Conservation (phyloP, 2,329 filamentous ascomycete species). For the Metarhizium sp. region DNA sequence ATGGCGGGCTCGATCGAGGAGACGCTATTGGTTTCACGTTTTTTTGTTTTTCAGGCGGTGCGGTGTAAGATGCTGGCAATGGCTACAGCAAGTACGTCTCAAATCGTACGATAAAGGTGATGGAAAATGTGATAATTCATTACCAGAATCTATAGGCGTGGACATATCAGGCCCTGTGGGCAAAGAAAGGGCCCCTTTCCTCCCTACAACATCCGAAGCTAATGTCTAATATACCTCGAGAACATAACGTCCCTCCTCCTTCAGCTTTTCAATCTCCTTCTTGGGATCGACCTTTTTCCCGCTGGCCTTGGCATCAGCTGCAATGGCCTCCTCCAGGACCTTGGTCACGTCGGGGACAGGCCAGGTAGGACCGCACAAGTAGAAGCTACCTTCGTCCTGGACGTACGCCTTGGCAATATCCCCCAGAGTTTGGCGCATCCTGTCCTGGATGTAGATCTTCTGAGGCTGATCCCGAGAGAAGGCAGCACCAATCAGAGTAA, state of each 20-base stretch:
- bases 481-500: constrained; percentile 85
- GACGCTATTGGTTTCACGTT: too few relatives aligned
- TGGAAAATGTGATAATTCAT: too few relatives aligned
- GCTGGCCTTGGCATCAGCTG: constrained; percentile 56
- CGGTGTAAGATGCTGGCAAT: too few relatives aligned
- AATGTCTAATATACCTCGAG: constrained; percentile 78
- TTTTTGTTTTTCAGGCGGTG: too few relatives aligned
- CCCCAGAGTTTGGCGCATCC: constrained; percentile 80
- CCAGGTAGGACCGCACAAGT: constrained; percentile 97
- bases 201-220: too few relatives aligned
- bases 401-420: constrained; percentile 85
- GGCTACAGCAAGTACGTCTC: too few relatives aligned
- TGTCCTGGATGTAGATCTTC: constrained; percentile 99
- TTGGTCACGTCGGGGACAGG: constrained; percentile 93
- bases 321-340: constrained; percentile 88
- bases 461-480: constrained; percentile 95
- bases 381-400: constrained; percentile 82
- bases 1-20: too few relatives aligned
- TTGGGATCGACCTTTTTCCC: constrained; percentile 75
- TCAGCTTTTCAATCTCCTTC: constrained; percentile 94
- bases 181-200: too few relatives aligned
- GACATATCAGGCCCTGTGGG: not conserved
- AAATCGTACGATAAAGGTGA: too few relatives aligned
- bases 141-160: too few relatives aligned
- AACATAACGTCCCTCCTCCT: constrained; percentile 91